Evolutionary conservation across 2,329 filamentous ascomycete species (phyloP).

Genomic region (Aspergillus proliferans): DNA sequence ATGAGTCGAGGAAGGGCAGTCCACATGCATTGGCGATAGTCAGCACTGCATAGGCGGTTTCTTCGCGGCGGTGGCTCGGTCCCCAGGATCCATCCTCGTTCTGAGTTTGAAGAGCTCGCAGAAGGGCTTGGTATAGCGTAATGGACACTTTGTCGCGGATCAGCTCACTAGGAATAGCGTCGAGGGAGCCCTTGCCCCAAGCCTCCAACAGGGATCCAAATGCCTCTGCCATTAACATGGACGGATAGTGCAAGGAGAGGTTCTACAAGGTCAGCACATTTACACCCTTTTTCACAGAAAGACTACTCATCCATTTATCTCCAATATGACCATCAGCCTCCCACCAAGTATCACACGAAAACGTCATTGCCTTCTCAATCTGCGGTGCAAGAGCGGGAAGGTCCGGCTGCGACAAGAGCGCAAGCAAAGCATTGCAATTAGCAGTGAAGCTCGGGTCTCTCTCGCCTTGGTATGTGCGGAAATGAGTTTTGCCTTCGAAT

Average conservation of each 20-base stretch:
- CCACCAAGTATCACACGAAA: slow-evolving; percentile 21
- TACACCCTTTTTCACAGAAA: background rate
- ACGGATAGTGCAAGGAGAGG: slow-evolving; percentile 9
- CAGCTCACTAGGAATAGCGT: slow-evolving; percentile 1
- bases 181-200: slow-evolving; percentile 4
- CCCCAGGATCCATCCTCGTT: slow-evolving; percentile 14
- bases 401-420: slow-evolving; percentile 21
- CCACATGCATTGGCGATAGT: slow-evolving; percentile 6
- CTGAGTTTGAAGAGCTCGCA: slow-evolving; percentile 5
- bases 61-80: slow-evolving; percentile 8
- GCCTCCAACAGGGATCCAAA: slow-evolving; percentile 5
- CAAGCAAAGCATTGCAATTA: slow-evolving; percentile 30
- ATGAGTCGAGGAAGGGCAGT: background rate
- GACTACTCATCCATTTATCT: slow-evolving; percentile 24
- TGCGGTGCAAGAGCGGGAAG: slow-evolving; percentile 9
- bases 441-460: slow-evolving; percentile 27
- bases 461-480: slow-evolving; percentile 26
- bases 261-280: slow-evolving; percentile 4
- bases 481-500: slow-evolving; percentile 25
- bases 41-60: slow-evolving; percentile 14
- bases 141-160: slow-evolving; percentile 4
- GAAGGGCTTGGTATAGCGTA: slow-evolving; percentile 2
- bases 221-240: slow-evolving; percentile 16
- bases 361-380: slow-evolving; percentile 22
- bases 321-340: slow-evolving; percentile 12